These are phyloP conservation scores for Mortierella sp. DNA, from an alignment of 371 early-diverging fungal species.

Conservation along the genomic window DNA sequence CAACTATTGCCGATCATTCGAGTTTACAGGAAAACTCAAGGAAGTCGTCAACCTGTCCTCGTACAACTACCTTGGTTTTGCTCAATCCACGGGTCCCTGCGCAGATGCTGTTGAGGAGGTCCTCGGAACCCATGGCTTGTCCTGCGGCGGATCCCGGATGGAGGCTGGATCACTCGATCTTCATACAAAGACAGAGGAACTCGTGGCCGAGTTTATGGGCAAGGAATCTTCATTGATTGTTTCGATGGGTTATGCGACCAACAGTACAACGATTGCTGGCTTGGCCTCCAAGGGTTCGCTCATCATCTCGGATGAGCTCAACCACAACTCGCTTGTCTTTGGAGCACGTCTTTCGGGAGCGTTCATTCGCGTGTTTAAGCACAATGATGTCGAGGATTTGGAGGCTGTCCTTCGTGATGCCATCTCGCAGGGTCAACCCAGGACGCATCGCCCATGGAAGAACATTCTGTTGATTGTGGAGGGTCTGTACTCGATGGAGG, in stretches of 20 bases:
- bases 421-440: conserved; percentile 99
- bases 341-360: conserved; percentile 97
- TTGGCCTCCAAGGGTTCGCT: conserved; percentile 92
- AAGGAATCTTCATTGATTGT: conserved; percentile 95
- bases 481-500: conserved; percentile 99
- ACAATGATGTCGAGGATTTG: conserved; percentile 89
- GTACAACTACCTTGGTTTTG: conserved; percentile 99
- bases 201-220: conserved; percentile 96
- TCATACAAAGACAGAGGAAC: conserved; percentile 86
- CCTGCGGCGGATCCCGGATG: conserved; percentile 73
- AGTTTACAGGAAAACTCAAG: conserved; percentile 83
- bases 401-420: conserved; percentile 89
- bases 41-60: conserved; percentile 96
- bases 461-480: conserved; percentile 99
- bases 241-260: conserved; percentile 99
- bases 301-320: conserved; percentile 97
- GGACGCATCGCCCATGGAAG: conserved; percentile 99
- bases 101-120: conserved; percentile 91
- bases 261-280: conserved; percentile 97
- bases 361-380: conserved; percentile 95
- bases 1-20: conserved; percentile 90
- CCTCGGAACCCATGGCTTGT: conserved; percentile 72
- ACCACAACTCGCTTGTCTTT: conserved; percentile 97
- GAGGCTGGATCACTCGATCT: conserved; percentile 76
- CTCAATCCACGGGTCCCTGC: conserved; percentile 90